phyloP scores from a whole-genome alignment of 1,139 yeast genomes.

The Sugiyamaella castrensis region DNA sequence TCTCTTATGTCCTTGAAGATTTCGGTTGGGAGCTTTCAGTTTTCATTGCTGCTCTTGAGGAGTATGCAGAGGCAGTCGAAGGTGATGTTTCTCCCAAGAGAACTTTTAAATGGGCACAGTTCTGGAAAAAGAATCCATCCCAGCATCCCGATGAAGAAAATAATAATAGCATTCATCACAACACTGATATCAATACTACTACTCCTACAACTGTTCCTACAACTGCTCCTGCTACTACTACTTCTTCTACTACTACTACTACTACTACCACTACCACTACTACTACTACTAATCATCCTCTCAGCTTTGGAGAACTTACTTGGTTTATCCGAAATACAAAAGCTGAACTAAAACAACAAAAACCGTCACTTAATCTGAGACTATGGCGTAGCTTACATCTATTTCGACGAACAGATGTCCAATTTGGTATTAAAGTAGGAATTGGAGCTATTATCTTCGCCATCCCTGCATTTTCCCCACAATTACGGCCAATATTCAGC shows the following conservation, averaged over 20 bases:
- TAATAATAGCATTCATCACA: neutral
- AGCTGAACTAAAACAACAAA: conserved; percentile 2
- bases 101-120: conserved; percentile 11
- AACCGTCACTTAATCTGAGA: conserved; percentile 17
- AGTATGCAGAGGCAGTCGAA: conserved; percentile 38
- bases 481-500: conserved; percentile 52
- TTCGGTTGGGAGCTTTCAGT: conserved; percentile 56
- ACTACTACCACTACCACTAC: conserved; percentile 1
- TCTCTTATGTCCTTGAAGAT: conserved; percentile 61
- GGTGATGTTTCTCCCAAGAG: conserved; percentile 22
- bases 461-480: conserved; percentile 62
- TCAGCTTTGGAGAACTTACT: conserved; percentile 5
- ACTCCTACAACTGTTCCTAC: neutral
- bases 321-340: conserved; percentile 5
- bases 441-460: conserved; percentile 70
- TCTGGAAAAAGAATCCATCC: neutral
- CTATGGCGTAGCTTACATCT: conserved; percentile 47
- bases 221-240: conserved; percentile 8
- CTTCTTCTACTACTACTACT: too few relatives aligned
- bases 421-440: conserved; percentile 77
- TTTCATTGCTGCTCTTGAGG: conserved; percentile 48
- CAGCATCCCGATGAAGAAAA: neutral
- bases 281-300: neutral
- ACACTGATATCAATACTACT: neutral
- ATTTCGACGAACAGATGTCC: conserved; percentile 62